These are phyloP conservation scores for Pestalotiopsis sp. DNA, from an alignment of 2,329 filamentous ascomycete species.

Conservation along the genomic window DNA sequence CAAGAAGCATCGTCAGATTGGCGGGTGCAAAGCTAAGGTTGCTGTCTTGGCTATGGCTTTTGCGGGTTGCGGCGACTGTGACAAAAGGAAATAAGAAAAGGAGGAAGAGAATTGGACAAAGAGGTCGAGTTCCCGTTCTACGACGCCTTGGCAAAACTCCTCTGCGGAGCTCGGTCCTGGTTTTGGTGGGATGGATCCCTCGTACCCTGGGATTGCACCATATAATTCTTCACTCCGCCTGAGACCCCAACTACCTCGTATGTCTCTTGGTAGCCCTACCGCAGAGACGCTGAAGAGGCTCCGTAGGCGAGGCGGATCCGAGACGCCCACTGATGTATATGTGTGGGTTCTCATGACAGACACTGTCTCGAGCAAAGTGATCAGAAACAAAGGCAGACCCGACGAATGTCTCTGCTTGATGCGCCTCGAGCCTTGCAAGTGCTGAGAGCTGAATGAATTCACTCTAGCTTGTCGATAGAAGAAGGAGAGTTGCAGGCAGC, in stretches of 20 bases:
- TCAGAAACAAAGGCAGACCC: not conserved
- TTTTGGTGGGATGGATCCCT: not conserved
- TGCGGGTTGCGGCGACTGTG: not conserved
- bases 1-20: conserved; percentile 6
- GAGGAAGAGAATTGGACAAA: not conserved
- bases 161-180: not conserved
- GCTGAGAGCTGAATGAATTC: not conserved
- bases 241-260: not conserved
- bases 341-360: not conserved
- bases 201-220: not conserved
- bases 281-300: not conserved
- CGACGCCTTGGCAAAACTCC: not conserved
- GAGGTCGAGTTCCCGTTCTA: not conserved
- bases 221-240: too few relatives aligned
- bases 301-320: not conserved
- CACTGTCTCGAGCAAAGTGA: not conserved
- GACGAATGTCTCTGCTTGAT: not conserved
- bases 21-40: conserved; percentile 1
- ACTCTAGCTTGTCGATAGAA: not conserved
- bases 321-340: not conserved
- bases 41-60: not conserved
- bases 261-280: not conserved
- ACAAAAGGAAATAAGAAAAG: conserved; percentile 2
- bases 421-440: not conserved
- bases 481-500: not conserved